Evolutionary conservation across 345 rosid genomes (phyloP), one percentile per base, ranked within the genome.

Genomic region (Salix caprea): DNA sequence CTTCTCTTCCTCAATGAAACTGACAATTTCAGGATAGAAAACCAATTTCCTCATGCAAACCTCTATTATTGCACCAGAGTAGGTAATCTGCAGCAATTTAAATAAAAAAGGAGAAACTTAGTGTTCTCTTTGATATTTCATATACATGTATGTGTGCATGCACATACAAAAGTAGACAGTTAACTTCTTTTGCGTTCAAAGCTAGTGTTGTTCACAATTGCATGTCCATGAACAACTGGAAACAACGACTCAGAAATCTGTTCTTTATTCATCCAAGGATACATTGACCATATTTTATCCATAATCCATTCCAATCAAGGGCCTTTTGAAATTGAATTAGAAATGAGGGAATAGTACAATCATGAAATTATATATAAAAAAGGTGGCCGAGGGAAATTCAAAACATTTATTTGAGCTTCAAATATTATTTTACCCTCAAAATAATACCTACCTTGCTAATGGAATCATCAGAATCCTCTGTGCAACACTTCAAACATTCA

Each of bases 1-100:
- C 87, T 90, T 91, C 86, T 93, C 98, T 82, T 93, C 99, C 85
- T 96, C 98, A 74, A 91, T 90, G 74, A 92, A 93, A 71, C 89
- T 88, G 70, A 92, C 96, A 79, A 96, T 87, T 83, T 93, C 98
- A 5, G 98, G 99, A 81, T 89, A 93, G 86, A 92, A 93, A 50
- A 91, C 97, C 83, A 92, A 85, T 85, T 92, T 93, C 81, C 98
- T 91, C 96, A 90, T 90, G 91, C 98, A 93, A 70, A 90, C 97
- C 85, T 96, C 95, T 81, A 96, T 60, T 82, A 60, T 34, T 15
- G 98, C 99, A 34, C 98, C 98, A 0, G 97, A 86, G 78, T 93
- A 92, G 0, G 92, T 89, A 80, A 92, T 66, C 99, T 96, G 84
- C 87, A 77, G 24, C 71, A 34, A 71, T 67, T 62, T 67, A 70